phyloP scores from a whole-genome alignment of 2,329 filamentous ascomycete genomes.

The Calonectria honghensis region DNA sequence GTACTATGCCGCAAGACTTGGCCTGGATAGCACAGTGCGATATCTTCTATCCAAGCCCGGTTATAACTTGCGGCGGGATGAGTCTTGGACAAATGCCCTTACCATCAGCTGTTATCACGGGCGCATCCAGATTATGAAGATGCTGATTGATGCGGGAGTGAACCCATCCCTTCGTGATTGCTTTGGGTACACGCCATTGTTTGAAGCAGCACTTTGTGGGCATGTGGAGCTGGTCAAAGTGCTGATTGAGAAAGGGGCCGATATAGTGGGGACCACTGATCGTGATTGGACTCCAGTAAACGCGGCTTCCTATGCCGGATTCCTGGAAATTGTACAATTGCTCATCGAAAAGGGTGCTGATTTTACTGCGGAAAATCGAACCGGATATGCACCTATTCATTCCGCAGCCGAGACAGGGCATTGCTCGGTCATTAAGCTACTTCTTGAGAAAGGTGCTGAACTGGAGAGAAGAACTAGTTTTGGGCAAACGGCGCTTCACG shows the following conservation, averaged over 20 bases:
- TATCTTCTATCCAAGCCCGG: not conserved
- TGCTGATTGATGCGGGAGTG: not conserved
- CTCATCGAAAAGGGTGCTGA: constrained; percentile 1
- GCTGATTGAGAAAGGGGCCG: not conserved
- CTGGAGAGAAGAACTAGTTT: no score
- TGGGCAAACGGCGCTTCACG: no score
- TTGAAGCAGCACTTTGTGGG: not conserved
- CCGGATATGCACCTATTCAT: no score
- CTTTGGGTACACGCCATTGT: not conserved
- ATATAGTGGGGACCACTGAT: not conserved
- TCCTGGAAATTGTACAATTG: not conserved
- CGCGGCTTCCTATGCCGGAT: not conserved
- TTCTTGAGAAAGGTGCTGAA: no score
- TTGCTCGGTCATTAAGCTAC: no score
- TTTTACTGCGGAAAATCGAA: not conserved
- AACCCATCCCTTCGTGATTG: not conserved
- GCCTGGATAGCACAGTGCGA: not conserved
- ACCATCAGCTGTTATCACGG: not conserved
- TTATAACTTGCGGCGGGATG: not conserved
- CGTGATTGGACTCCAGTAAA: not conserved
- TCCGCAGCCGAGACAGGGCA: no score
- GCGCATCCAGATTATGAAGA: not conserved
- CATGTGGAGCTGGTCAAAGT: not conserved
- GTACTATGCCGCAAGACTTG: constrained; percentile 4
- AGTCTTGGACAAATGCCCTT: not conserved